Evolutionary conservation across 1,284 basidiomycete genomes (phyloP), one percentile per base, ranked within the genome.

Genomic region (Phylloboletellus chloephorus): DNA sequence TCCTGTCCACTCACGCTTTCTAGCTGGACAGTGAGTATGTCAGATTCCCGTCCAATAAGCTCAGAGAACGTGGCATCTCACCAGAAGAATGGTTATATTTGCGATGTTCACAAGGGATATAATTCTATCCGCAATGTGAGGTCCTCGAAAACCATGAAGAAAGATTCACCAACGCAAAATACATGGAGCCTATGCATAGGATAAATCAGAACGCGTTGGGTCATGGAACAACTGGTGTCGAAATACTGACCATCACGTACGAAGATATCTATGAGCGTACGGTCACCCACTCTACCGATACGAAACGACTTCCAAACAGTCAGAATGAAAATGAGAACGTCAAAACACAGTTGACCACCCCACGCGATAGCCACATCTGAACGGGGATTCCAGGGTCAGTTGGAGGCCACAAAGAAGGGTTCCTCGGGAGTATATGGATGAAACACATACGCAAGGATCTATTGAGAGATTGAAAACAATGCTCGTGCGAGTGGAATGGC

Each of bases 171-270:
- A 10, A 56, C 53, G 31, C 42, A 33, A 51, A 56, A 24, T 53
- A 56, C 28, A 49, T 28, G 7, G 37, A 17, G 24, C 53, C 52
- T 54, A 23, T 5, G 10, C 7, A 3, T 5, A 25, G 5, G 6
- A 24, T 17, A 11, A 4, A 3, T 52, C 19, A 49, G 39, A 22
- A 37, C 12, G 9, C 5, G 10, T 17, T 12, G 8, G 3, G 7
- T 25, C 7, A 12, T 10, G 12, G 6, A 24, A 17, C 17, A 6
- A 16, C 16, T 9, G 10, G 24, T 0, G 19, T 13, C 11, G 22
- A 15, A 12, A 23, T 16, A 44, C 46, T 32, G 15, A 54, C 53
- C 52, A 10, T 53, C 51, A 13, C 46, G 44, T 13, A 56, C 30
- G 8, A 51, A 20, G n/a, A 44, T 31, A 13, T 49, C 39, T 10